Evolutionary conservation across 805 yeast genomes (phyloP), one percentile per base, ranked within the genome.

Genomic region (Candida morakotiae): DNA sequence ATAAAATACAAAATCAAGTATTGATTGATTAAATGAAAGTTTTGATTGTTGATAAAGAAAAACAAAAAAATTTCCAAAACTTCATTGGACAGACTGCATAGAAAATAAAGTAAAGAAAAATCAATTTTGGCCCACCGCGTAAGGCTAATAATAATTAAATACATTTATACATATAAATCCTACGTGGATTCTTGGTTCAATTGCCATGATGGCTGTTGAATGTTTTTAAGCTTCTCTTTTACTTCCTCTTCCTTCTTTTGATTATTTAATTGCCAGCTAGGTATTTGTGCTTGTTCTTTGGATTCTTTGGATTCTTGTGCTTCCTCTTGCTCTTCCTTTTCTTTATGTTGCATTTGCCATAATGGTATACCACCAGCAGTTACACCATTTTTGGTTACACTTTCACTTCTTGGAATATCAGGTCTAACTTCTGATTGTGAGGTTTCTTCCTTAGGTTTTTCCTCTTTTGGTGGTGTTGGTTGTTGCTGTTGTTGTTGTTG

Each of bases 191-290:
- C 25, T 20, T 35, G 38, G 32, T 58, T 60, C 38, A 67, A 49
- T 43, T 67, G 72, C 73, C 73, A 67, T 14, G 71, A 52, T 11
- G 73, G 73, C 9, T 64, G 69, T 7, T 71, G 71, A 6, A 64
- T 62, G 34, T 53, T 61, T 29, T 58, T 53, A 31, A 64, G 56
- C n/a, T 56, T 48, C 15, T 54, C 52, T 24, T 50, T 42, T 18
- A 62, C 60, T 17, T 43, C 36, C 21, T 51, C 51, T 35, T 62
- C 60, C 34, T 46, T 44, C 19, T 54, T 44, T 16, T 22, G 28
- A 9, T n/a, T 30, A 18, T 17, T 32, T n/a, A 34, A 28, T 28
- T 41, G 44, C 44, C 44, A 41, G 18, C 29, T 23, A n/a, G 42
- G 44, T 26, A 41, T 32, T 35, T 29, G 21, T 17, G 27, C n/a